These are phyloP conservation scores for Venturia effusa DNA, from an alignment of 2,329 filamentous ascomycete genomes.

Conservation along the genomic window DNA sequence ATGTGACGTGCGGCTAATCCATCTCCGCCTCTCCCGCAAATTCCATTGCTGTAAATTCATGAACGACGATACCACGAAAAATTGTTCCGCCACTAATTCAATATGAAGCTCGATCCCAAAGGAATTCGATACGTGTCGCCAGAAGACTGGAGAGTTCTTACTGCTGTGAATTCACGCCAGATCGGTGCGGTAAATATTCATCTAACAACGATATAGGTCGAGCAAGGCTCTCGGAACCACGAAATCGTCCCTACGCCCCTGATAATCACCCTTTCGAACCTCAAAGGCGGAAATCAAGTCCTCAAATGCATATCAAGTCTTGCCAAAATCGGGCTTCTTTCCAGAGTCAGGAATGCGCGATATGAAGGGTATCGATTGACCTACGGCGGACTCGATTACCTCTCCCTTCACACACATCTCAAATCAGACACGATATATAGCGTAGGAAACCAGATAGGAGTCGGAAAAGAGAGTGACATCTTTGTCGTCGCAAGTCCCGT, in stretches of 20 bases:
- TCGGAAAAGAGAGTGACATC: conserved; percentile 97
- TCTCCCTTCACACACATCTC: conserved; percentile 85
- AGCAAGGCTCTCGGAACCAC: conserved; percentile 91
- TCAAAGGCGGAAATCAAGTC: conserved; percentile 62
- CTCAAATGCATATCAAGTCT: conserved; percentile 81
- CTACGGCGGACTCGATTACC: conserved; percentile 93
- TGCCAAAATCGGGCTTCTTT: conserved; percentile 85
- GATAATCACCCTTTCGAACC: conserved; percentile 72
- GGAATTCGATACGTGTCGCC: conserved; percentile 81
- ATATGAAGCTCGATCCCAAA: conserved; percentile 92
- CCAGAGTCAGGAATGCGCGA: conserved; percentile 85
- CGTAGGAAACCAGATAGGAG: conserved; percentile 86
- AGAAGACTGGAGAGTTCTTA: conserved; percentile 92
- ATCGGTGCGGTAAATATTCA: neutral
- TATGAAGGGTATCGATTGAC: conserved; percentile 97
- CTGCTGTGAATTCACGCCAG: conserved; percentile 55
- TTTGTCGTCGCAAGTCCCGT: conserved; percentile 75
- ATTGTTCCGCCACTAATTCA: neutral
- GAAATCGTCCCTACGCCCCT: conserved; percentile 87
- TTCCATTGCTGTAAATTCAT: neutral
- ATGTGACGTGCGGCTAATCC: neutral
- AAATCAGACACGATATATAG: conserved; percentile 74
- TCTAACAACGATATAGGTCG: conserved; percentile 50
- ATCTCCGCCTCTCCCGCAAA: neutral
- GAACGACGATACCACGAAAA: neutral